phyloP scores from a whole-genome alignment of 495 filamentous ascomycete species.

The Friedmanniomyces endolithicus region DNA sequence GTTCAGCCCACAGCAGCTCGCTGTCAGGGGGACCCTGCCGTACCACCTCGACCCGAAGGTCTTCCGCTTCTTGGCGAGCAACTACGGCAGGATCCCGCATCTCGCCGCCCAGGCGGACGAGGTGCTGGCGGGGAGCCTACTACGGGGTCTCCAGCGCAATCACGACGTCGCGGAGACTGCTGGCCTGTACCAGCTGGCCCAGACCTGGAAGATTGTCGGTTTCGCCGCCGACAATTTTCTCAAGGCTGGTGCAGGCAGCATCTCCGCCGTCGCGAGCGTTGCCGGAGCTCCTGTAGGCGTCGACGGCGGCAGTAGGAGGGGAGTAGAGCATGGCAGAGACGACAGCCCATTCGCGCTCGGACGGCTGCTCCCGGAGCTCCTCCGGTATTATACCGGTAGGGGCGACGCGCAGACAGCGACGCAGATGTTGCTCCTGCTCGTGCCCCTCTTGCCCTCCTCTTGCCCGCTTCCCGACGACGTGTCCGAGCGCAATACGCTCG shows the following conservation, averaged over 20 bases:
- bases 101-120: conserved; percentile 15
- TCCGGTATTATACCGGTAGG: conserved; percentile 19
- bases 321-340: not conserved
- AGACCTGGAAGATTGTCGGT: conserved; percentile 28
- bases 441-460: conserved; percentile 25
- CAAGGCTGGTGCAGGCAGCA: conserved; percentile 11
- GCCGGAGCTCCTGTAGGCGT: not conserved
- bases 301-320: not conserved
- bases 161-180: conserved; percentile 23
- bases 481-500: conserved; percentile 8
- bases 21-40: conserved; percentile 21
- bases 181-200: conserved; percentile 23
- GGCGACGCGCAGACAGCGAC: conserved; percentile 29
- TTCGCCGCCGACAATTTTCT: conserved; percentile 14
- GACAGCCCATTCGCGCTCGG: conserved; percentile 22
- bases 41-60: conserved; percentile 18
- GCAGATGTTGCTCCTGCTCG: conserved; percentile 24
- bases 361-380: conserved; percentile 23
- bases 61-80: conserved; percentile 29
- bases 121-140: not conserved
- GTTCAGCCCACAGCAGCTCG: conserved; percentile 32
- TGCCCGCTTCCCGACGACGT: conserved; percentile 9
- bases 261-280: not conserved
- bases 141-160: conserved; percentile 25
- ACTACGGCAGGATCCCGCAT: conserved; percentile 23